Conservation (phyloP, 23 red algal genomes). For the Gracilaria gracilis region DNA sequence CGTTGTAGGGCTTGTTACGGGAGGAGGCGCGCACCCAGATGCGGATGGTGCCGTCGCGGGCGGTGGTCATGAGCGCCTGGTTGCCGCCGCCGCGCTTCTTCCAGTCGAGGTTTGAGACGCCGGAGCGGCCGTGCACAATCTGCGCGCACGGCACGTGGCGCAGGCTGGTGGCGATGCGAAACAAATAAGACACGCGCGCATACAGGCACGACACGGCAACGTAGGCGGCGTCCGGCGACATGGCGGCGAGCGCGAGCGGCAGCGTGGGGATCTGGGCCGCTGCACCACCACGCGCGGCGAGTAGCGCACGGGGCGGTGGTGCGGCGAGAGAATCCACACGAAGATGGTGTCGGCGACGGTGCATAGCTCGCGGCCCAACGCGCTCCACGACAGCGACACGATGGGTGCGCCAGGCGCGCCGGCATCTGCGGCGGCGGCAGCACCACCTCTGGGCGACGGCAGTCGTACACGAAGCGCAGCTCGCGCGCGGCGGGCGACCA, state of each 20-base stretch:
- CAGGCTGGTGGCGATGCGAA: slow-evolving; percentile 14
- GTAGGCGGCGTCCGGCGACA: slow-evolving; percentile 42
- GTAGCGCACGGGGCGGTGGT: slow-evolving; percentile 35
- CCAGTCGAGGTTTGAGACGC: slow-evolving; percentile 79
- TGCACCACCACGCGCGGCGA: not conserved
- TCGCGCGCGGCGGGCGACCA: slow-evolving; percentile 28
- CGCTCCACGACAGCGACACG: slow-evolving; percentile 44
- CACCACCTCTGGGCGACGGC: slow-evolving; percentile 27
- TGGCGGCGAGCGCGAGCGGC: slow-evolving; percentile 29
- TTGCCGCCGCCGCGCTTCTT: slow-evolving; percentile 82
- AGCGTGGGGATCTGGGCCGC: slow-evolving; percentile 10
- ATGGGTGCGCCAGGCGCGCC: not conserved
- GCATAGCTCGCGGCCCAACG: slow-evolving; percentile 34
- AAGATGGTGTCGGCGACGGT: slow-evolving; percentile 57
- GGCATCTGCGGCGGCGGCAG: slow-evolving; percentile 1
- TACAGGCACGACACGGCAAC: slow-evolving; percentile 35
- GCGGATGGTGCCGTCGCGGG: slow-evolving; percentile 81
- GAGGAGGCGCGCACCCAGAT: slow-evolving; percentile 71
- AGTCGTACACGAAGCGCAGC: slow-evolving; percentile 14
- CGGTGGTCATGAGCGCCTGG: slow-evolving; percentile 83
- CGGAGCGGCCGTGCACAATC: slow-evolving; percentile 70
- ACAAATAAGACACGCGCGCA: slow-evolving; percentile 42
- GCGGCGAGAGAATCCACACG: slow-evolving; percentile 51
- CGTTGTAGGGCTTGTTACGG: not conserved
- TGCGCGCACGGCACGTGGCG: slow-evolving; percentile 24